Percentiles rank a stretch among this genome's conserved stretches.
phyloP scores from a whole-genome alignment of 2,329 filamentous ascomycete genomes.

The Nemania sp. region DNA sequence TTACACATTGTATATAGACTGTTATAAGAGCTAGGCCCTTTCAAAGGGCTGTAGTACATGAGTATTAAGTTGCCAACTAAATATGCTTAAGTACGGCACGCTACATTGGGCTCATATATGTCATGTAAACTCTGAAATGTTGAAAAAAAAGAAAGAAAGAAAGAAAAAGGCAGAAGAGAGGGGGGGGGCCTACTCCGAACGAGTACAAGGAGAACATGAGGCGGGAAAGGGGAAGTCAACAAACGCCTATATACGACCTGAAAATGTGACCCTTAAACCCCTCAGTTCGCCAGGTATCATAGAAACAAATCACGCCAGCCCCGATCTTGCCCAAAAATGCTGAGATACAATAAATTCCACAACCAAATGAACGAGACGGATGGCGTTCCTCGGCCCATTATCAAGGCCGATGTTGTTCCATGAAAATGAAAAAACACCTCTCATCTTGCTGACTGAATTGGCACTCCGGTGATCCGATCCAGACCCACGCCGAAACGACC shows the following conservation, averaged over 20 bases:
- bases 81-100: slow-evolving; percentile 31
- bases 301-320: slow-evolving; percentile 28
- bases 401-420: slow-evolving; percentile 5
- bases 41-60: slow-evolving; percentile 23
- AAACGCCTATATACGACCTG: slow-evolving; percentile 16
- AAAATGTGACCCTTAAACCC: slow-evolving; percentile 28
- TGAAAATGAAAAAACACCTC: slow-evolving; percentile 7
- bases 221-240: slow-evolving; percentile 13
- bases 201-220: no score
- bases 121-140: slow-evolving; percentile 6
- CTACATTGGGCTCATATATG: slow-evolving; percentile 35
- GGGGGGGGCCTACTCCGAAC: not conserved
- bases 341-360: slow-evolving; percentile 10
- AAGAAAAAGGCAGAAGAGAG: not conserved
- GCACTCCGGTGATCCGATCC: slow-evolving; percentile 24
- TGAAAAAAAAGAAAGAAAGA: not conserved
- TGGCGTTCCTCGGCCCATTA: slow-evolving; percentile 3
- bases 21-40: slow-evolving; percentile 16
- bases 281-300: slow-evolving; percentile 36
- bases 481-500: slow-evolving; percentile 25
- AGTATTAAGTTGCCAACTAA: slow-evolving; percentile 31
- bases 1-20: slow-evolving; percentile 19
- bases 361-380: slow-evolving; percentile 13
- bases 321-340: slow-evolving; percentile 24
- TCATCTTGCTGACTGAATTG: slow-evolving; percentile 6